These are phyloP conservation scores for Hypomontagnella submonticulosa DNA, from an alignment of 495 filamentous ascomycete species.

Conservation along the genomic window DNA sequence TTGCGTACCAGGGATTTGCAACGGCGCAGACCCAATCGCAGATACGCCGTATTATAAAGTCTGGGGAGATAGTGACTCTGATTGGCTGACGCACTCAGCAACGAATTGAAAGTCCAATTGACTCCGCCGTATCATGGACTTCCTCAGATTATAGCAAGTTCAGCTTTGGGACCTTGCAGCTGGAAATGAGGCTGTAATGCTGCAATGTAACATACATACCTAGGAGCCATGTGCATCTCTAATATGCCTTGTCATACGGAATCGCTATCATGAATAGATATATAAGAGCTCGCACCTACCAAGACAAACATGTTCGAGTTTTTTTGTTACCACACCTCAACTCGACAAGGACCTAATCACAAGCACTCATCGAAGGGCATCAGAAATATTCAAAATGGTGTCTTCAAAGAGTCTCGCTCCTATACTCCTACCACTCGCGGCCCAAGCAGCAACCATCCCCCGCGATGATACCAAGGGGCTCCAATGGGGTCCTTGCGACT, in stretches of 20 bases:
- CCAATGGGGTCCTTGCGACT: constrained; percentile 36
- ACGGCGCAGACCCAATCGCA: constrained; percentile 1
- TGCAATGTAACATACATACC: not conserved
- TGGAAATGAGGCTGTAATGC: constrained; percentile 27
- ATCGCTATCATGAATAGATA: not conserved
- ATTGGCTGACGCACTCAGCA: constrained; percentile 21
- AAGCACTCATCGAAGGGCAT: not conserved
- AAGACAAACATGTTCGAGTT: not conserved
- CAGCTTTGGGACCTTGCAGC: constrained; percentile 4
- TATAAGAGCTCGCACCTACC: constrained; percentile 1
- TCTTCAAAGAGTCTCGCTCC: constrained; percentile 8
- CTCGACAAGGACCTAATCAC: not conserved
- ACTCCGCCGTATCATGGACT: constrained; percentile 6
- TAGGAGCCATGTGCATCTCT: not conserved
- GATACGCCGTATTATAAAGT: constrained; percentile 32
- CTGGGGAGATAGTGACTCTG: not conserved
- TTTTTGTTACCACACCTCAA: not conserved
- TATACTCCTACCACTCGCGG: constrained; percentile 13
- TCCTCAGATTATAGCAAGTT: constrained; percentile 7
- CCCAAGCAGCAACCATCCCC: constrained; percentile 14
- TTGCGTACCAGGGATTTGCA: constrained; percentile 4
- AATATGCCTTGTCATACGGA: not conserved
- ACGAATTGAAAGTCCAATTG: not conserved
- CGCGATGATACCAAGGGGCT: constrained; percentile 1
- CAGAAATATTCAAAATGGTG: constrained; percentile 23